phyloP scores from a whole-genome alignment of 2,329 filamentous ascomycete genomes.

The Fusarium verrucosum region DNA sequence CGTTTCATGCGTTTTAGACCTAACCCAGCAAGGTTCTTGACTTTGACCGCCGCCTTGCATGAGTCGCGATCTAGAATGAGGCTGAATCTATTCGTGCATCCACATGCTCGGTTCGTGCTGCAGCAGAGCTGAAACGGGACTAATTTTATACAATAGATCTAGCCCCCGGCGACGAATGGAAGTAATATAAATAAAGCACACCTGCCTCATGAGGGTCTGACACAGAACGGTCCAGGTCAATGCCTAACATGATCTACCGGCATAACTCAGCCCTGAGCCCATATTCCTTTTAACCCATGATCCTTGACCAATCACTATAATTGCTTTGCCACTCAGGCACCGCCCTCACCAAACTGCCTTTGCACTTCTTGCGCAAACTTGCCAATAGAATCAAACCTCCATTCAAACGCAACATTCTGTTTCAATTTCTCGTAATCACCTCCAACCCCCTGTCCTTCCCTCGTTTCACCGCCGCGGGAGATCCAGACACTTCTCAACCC shows the following conservation, averaged over 20 bases:
- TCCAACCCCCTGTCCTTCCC: conserved; percentile 2
- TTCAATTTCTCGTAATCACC: conserved; percentile 18
- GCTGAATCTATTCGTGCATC: neutral
- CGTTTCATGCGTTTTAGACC: neutral
- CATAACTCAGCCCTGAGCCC: neutral
- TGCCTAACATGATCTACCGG: neutral
- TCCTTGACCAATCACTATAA: neutral
- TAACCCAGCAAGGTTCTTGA: neutral
- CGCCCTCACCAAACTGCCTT: conserved; percentile 8
- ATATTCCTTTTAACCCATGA: neutral
- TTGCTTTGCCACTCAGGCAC: neutral
- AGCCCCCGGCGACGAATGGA: neutral
- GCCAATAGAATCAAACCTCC: conserved; percentile 16
- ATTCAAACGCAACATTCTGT: conserved; percentile 7
- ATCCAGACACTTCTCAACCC: conserved; percentile 15
- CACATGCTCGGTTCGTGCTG: neutral
- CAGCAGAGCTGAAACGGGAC: conserved; percentile 2
- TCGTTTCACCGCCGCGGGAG: conserved; percentile 8
- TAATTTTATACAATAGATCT: neutral
- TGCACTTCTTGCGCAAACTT: conserved; percentile 19
- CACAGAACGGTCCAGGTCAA: neutral
- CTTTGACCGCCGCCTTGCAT: neutral
- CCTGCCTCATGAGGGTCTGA: neutral
- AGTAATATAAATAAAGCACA: neutral
- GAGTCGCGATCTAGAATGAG: neutral